Evolutionary conservation across 352 stramenopile species (phyloP), one percentile per base, ranked within the genome.

Genomic region (Phytopythium helicoides): DNA sequence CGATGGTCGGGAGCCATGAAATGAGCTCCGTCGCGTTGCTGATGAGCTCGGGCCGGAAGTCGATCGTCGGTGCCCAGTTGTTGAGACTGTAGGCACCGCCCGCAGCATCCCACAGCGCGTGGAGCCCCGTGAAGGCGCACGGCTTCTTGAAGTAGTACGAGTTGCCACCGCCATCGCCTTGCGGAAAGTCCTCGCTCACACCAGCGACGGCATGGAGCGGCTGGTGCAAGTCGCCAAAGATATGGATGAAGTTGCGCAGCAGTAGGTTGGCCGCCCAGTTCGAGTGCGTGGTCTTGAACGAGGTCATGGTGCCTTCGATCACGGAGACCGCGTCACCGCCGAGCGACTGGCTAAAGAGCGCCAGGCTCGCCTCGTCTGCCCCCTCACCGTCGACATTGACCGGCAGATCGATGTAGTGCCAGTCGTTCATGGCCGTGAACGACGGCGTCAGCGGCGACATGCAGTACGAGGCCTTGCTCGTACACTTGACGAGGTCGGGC

Each of bases 361-460:
- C 59, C n/a, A 87, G 48, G 33, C 77, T 66, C 0, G 71, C 52
- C 19, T 75, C 28, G 28, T 33, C 28, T 9, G 28, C 28, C 9
- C 62, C 51, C 11, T 58, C 45, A 25, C 80, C 74, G 37, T 81
- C 68, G 33, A 81, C 73, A 54, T 81, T 67, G 44, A 79, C 54
- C n/a, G 80, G 80, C 28, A 90, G 53, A 46, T 90, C 58, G 39
- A 87, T 69, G 60, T 86, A 90, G 63, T 90, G 80, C 80, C 80
- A 90, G 40, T 76, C 56, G 52, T 72, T 73, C 62, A 82, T 80
- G 37, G 60, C 58, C 22, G 66, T 66, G 55, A 83, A 56, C 5
- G 80, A 87, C 22, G 80, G 76, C 18, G 56, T 36, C 8, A 34
- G 31, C 25, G 53, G 51, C 21, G 76, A 73, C 49, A 55, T 36